Evolutionary conservation across 192 early-diverging fungal genomes (phyloP).

Genomic region (Hyaloraphidium curvatum): DNA sequence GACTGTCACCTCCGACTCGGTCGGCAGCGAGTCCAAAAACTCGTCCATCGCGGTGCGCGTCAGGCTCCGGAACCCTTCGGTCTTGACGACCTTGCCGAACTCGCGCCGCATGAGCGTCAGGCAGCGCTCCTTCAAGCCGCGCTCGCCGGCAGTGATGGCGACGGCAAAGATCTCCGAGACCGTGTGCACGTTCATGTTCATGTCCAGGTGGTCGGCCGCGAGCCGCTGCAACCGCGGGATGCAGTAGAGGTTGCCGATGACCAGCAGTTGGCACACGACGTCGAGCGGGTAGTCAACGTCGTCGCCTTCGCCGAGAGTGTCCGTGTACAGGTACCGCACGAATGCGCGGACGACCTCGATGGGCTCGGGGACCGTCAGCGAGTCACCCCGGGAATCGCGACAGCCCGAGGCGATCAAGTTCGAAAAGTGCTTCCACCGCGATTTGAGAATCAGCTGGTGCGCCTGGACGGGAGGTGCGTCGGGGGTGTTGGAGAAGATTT

Average conservation of each 20-base stretch:
- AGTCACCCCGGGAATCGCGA: conserved; percentile 23
- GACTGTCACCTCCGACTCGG: too few species aligned
- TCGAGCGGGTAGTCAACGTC: conserved; percentile 16
- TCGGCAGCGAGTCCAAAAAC: conserved; percentile 39
- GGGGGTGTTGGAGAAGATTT: conserved; percentile 18
- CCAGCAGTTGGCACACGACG: conserved; percentile 28
- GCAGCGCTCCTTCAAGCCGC: conserved; percentile 25
- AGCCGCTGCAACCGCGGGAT: conserved; percentile 28
- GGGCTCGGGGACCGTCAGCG: conserved; percentile 29
- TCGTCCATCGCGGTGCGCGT: conserved; percentile 29
- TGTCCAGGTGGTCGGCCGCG: conserved; percentile 23
- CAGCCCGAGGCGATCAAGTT: conserved; percentile 31
- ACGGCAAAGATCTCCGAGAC: conserved; percentile 30
- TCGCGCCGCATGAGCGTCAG: conserved; percentile 33
- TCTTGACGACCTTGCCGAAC: conserved; percentile 38
- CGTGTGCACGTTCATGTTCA: conserved; percentile 26
- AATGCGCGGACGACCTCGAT: conserved; percentile 27
- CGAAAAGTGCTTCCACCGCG: conserved; percentile 43
- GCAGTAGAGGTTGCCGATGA: conserved; percentile 37
- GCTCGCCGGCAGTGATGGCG: conserved; percentile 27
- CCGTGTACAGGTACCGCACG: conserved; percentile 35
- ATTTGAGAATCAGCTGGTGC: conserved; percentile 33
- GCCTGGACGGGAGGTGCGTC: conserved; percentile 23
- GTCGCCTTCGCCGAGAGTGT: too few species aligned
- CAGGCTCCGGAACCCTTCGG: conserved; percentile 27